Evolutionary conservation across 208 protist species (phyloP).

Genomic region (Kentomonas sorsogonicus): DNA sequence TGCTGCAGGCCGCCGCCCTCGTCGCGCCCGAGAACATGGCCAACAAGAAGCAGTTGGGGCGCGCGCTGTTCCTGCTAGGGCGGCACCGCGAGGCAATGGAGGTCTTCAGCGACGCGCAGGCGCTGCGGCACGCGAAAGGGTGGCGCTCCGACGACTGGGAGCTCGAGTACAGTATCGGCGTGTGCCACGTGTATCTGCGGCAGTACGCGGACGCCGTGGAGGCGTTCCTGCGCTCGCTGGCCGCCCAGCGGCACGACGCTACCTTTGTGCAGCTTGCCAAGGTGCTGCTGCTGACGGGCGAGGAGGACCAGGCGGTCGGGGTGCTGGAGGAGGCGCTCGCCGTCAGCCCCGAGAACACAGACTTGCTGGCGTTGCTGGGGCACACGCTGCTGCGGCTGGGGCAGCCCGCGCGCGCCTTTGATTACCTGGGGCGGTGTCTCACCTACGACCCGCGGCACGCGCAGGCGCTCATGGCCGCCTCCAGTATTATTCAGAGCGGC

Average conservation of each 20-base stretch:
- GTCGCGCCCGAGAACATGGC: conserved; percentile 86
- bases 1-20: conserved; percentile 88
- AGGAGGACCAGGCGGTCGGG: conserved; percentile 61
- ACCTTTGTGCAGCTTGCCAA: conserved; percentile 90
- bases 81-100: conserved; percentile 88
- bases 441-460: conserved; percentile 86
- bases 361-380: conserved; percentile 91
- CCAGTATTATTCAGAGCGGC: conserved; percentile 94
- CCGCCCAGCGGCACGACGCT: conserved; percentile 84
- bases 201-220: conserved; percentile 66
- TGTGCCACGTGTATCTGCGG: conserved; percentile 84
- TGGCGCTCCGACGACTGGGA: conserved; percentile 87
- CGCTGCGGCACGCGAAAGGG: conserved; percentile 26
- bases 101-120: conserved; percentile 81
- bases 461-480: conserved; percentile 89
- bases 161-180: conserved; percentile 88
- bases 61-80: conserved; percentile 89
- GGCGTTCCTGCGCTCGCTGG: conserved; percentile 80
- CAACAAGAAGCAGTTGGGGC: conserved; percentile 92
- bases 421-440: conserved; percentile 89
- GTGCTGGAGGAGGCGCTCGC: conserved; percentile 86
- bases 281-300: conserved; percentile 57
- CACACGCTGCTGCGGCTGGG: conserved; percentile 86
- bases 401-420: conserved; percentile 81
- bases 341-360: conserved; percentile 86